These are phyloP conservation scores for Leishmania amazonensis DNA, from an alignment of 208 protist species.

Conservation along the genomic window DNA sequence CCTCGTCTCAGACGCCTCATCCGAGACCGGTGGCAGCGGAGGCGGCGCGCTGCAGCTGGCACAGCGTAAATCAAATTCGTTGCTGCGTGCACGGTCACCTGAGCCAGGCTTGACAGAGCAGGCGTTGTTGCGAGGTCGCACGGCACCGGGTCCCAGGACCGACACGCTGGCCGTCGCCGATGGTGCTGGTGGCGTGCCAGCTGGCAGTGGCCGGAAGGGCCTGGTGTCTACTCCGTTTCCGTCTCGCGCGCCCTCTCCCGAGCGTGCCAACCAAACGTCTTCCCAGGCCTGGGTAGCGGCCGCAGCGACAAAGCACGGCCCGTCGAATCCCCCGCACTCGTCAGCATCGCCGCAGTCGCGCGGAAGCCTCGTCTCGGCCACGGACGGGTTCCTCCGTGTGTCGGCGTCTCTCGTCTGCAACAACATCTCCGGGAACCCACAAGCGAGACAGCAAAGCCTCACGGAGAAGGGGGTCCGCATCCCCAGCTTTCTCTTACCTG, in stretches of 20 bases:
- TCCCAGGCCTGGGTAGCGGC: background rate
- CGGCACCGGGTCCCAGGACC: background rate
- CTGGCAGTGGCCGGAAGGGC: background rate
- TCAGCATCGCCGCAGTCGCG: background rate
- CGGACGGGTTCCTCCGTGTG: constrained; percentile 57
- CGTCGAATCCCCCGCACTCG: background rate
- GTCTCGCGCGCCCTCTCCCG: constrained; percentile 12
- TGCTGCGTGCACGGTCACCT: background rate
- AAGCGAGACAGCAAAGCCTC: constrained; percentile 40
- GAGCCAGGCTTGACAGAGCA: background rate
- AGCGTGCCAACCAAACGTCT: constrained; percentile 3
- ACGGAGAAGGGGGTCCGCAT: constrained; percentile 45
- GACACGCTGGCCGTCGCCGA: background rate
- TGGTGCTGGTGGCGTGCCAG: background rate
- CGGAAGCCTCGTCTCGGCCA: constrained; percentile 20
- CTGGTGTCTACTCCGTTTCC: constrained; percentile 8
- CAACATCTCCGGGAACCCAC: constrained; percentile 70
- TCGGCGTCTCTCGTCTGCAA: constrained; percentile 59
- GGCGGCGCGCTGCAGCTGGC: background rate
- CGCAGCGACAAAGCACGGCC: background rate
- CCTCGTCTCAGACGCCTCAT: constrained; percentile 67
- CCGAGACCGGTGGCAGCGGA: background rate
- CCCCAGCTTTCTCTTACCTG: constrained; percentile 28
- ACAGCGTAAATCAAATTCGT: background rate
- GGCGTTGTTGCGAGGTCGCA: background rate